Evolutionary conservation across 805 yeast species (phyloP), one percentile per base, ranked within the genome.

Genomic region (Saccharomycopsis sp.): DNA sequence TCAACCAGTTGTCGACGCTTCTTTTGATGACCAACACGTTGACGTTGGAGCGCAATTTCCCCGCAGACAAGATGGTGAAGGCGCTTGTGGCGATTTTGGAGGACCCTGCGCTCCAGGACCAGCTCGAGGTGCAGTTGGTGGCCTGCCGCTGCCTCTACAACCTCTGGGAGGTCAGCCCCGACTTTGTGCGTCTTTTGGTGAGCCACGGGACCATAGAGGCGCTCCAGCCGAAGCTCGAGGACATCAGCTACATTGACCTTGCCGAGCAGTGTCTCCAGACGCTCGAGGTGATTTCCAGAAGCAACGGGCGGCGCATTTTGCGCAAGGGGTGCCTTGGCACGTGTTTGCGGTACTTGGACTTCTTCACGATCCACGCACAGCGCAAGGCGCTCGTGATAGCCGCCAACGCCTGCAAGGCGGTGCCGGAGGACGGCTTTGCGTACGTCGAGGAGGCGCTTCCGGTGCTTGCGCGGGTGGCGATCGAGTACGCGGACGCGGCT

Each of bases 251-350:
- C 67, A 91, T 92, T 56, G 99, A 92, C 68, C 74, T 92, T 56
- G 96, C 97, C 0, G 99, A 92, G 67, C 97, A 91, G 70, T 90
- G 91, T 0, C 71, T 91, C 47, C 91, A 85, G 65, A 83, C 91
- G 0, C 71, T 87, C 51, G 91, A 85, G 66, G 75, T 81, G 68
- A 81, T 87, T 15, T 82, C 91, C 0, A 72, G 84, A 58, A 77
- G 77, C 34, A 73, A 79, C 21, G 80, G 85, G 1, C 67, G 71
- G 48, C 77, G 74, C 29, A 75, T 89, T 14, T 71, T 89, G 46
- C 68, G 75, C 20, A 79, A 81, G 57, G 85, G 86, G 44, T 85
- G 91, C 7, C 68, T 91, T 7, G 71, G 75, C 4, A 81, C 88
- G 0, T 84, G 89, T 61, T 70, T 94, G 51, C 81, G 80, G 65